Percentiles rank a stretch among this genome's conserved stretches.
phyloP scores from a whole-genome alignment of 768 basidiomycete species.

The Lactarius vividus region DNA sequence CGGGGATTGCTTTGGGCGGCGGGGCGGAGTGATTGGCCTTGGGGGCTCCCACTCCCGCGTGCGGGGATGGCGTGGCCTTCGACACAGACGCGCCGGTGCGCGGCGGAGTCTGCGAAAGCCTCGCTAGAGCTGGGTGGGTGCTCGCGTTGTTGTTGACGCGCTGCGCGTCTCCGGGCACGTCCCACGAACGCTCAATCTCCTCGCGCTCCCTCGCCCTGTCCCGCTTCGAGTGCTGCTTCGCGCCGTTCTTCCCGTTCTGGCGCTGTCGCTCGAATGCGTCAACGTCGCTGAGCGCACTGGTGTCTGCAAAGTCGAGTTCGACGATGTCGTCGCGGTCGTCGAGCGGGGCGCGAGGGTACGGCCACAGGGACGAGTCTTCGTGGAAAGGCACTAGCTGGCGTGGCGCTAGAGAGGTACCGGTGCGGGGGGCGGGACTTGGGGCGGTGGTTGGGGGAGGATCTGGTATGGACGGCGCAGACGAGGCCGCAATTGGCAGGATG shows the following conservation, averaged over 20 bases:
- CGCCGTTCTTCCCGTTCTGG: conserved; percentile 32
- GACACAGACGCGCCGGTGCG: neutral
- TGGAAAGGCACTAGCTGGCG: conserved; percentile 56
- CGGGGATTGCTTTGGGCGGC: neutral
- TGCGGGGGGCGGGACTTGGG: neutral
- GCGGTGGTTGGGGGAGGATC: neutral
- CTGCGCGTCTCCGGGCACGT: conserved; percentile 40
- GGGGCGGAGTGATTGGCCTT: neutral
- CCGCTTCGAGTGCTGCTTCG: conserved; percentile 34
- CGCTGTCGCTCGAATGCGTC: conserved; percentile 45
- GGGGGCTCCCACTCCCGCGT: neutral
- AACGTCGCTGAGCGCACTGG: conserved; percentile 67
- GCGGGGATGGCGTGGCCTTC: neutral
- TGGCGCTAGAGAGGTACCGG: conserved; percentile 13
- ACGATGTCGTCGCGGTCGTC: conserved; percentile 59
- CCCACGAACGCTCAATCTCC: conserved; percentile 62
- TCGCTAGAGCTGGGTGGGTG: neutral
- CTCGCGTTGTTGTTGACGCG: conserved; percentile 2
- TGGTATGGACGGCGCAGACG: conserved; percentile 9
- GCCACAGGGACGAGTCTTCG: conserved; percentile 67
- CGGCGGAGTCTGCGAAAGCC: neutral
- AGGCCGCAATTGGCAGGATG: conserved; percentile 5
- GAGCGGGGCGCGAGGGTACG: conserved; percentile 53
- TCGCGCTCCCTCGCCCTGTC: conserved; percentile 39
- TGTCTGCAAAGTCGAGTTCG: conserved; percentile 75